Evolutionary conservation across 2,329 filamentous ascomycete species (phyloP).

Genomic region (Fusarium palustre): DNA sequence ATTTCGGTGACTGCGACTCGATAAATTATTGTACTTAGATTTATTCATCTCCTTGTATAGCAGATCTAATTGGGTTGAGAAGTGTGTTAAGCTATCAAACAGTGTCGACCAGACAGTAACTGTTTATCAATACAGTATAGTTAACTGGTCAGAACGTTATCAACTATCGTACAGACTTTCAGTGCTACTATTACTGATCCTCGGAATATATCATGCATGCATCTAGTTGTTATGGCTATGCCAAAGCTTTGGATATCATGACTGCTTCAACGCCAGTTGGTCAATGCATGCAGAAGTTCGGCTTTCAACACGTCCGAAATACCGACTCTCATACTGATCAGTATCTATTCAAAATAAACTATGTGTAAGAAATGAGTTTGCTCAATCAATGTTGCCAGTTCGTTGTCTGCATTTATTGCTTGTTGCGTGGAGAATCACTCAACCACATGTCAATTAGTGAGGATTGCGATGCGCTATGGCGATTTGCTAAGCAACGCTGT

Average conservation of each 20-base stretch:
- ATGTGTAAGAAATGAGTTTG: neutral
- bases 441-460: rapidly evolving
- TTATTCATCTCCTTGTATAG: neutral
- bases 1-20: too few species aligned
- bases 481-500: too few species aligned
- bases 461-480: too few species aligned
- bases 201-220: too few species aligned
- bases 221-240: too few species aligned
- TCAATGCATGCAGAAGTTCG: neutral
- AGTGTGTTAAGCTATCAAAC: too few species aligned
- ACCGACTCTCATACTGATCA: neutral
- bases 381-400: rapidly evolving
- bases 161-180: too few species aligned
- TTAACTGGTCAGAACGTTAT: too few species aligned
- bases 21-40: neutral
- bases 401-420: neutral
- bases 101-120: too few species aligned
- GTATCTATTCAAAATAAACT: neutral
- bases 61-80: neutral
- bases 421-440: neutral
- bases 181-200: too few species aligned
- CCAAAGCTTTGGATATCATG: neutral
- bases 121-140: too few species aligned
- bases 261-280: neutral
- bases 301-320: neutral